Percentiles rank a stretch among this genome's conserved stretches.
phyloP scores from a whole-genome alignment of 768 basidiomycete species.

The Fistulinella prunicolor region DNA sequence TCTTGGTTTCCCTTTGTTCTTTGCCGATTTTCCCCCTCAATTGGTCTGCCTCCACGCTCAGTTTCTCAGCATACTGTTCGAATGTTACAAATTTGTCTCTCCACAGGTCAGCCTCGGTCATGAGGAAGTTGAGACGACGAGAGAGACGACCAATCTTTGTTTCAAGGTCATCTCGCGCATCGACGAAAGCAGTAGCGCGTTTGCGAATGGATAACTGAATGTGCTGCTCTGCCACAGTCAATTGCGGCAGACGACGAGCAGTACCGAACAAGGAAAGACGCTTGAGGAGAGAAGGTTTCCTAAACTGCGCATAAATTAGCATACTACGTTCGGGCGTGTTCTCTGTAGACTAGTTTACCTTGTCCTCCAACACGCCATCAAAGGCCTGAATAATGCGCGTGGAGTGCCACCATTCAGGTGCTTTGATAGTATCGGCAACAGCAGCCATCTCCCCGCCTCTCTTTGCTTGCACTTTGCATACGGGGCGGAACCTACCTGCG shows the following conservation, averaged over 20 bases:
- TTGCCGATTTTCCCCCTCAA: conserved; percentile 85
- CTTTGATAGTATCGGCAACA: conserved; percentile 85
- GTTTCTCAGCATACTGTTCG: conserved; percentile 89
- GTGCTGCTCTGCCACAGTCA: conserved; percentile 78
- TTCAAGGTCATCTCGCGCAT: conserved; percentile 90
- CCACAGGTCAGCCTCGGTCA: conserved; percentile 90
- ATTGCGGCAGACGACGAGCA: conserved; percentile 65
- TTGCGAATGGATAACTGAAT: conserved; percentile 88
- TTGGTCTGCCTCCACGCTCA: conserved; percentile 83
- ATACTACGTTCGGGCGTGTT: not conserved
- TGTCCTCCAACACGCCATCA: conserved; percentile 82
- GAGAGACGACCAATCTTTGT: conserved; percentile 88
- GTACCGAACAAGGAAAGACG: conserved; percentile 76
- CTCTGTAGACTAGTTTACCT: conserved; percentile 40
- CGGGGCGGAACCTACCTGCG: conserved; percentile 84
- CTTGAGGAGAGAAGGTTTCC: conserved; percentile 85
- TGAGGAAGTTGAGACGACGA: conserved; percentile 83
- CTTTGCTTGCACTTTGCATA: conserved; percentile 89
- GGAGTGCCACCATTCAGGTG: conserved; percentile 94
- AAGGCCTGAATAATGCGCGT: conserved; percentile 89
- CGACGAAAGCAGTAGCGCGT: conserved; percentile 92
- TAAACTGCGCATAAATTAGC: conserved; percentile 50
- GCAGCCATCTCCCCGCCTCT: conserved; percentile 74
- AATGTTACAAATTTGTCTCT: conserved; percentile 92
- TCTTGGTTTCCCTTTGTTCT: conserved; percentile 85